Percentiles rank a stretch among this genome's conserved stretches.
These are phyloP conservation scores for Blumeriella jaapii DNA, from an alignment of 2,329 filamentous ascomycete species.

Conservation along the genomic window DNA sequence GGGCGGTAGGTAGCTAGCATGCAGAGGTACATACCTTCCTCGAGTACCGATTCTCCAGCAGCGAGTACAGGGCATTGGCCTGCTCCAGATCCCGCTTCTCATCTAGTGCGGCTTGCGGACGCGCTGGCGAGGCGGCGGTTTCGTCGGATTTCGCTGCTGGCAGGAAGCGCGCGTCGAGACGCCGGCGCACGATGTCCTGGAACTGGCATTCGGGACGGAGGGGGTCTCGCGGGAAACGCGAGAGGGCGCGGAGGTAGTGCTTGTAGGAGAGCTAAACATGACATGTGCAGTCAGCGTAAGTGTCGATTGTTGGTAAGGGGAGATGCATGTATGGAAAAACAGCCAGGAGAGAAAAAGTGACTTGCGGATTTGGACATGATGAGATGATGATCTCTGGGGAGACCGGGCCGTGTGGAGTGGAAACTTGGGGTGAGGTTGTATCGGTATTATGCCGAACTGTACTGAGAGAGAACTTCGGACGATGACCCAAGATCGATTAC, in stretches of 20 bases:
- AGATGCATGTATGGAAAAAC: too few species aligned
- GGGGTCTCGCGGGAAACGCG: conserved; percentile 51
- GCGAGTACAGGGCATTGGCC: conserved; percentile 46
- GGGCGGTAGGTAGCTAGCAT: neutral
- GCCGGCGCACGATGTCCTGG: conserved; percentile 40
- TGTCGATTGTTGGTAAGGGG: too few species aligned
- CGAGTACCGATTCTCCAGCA: conserved; percentile 48
- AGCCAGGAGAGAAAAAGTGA: too few species aligned
- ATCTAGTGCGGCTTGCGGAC: conserved; percentile 10
- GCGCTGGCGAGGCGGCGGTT: neutral
- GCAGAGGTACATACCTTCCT: conserved; percentile 33
- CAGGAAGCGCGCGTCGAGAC: conserved; percentile 30
- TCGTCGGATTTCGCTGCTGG: conserved; percentile 8
- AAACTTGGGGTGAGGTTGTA: too few species aligned
- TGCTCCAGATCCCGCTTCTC: conserved; percentile 43
- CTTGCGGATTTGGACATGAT: neutral
- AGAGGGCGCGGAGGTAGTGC: conserved; percentile 39
- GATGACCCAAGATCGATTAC: too few species aligned
- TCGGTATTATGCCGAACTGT: too few species aligned
- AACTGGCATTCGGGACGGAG: conserved; percentile 53
- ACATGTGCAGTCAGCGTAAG: too few species aligned
- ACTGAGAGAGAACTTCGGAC: too few species aligned
- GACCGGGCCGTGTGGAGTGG: too few species aligned
- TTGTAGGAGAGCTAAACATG: conserved; percentile 31
- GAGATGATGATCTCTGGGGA: too few species aligned